phyloP scores from a whole-genome alignment of 2,329 filamentous ascomycete species.

The Periglandula ipomoeae region DNA sequence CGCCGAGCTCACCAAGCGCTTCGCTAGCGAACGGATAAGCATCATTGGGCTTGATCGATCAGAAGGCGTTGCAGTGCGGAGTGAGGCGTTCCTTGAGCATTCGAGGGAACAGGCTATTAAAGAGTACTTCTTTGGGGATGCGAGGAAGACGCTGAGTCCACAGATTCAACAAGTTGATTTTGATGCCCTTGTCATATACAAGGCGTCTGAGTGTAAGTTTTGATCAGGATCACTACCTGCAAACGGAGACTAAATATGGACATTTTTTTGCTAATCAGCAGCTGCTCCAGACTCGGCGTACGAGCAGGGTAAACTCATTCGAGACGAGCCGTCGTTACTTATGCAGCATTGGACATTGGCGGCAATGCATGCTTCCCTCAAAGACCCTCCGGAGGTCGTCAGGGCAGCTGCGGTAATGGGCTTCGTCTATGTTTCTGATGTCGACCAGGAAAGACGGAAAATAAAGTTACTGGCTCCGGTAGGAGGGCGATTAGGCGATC shows the following conservation, averaged over 20 bases:
- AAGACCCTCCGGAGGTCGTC: constrained; percentile 62
- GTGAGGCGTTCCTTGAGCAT: constrained; percentile 64
- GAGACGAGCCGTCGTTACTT: constrained; percentile 52
- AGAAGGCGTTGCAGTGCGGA: constrained; percentile 71
- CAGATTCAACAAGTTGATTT: constrained; percentile 81
- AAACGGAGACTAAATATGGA: too few relatives aligned
- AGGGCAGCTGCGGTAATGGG: constrained; percentile 80
- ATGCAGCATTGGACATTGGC: constrained; percentile 79
- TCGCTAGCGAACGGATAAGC: constrained; percentile 45
- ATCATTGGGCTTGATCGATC: constrained; percentile 77
- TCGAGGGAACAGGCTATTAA: constrained; percentile 69
- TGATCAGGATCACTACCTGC: neutral
- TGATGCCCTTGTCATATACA: constrained; percentile 64
- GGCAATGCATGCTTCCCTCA: constrained; percentile 66
- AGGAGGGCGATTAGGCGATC: constrained; percentile 67
- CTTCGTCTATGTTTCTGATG: constrained; percentile 85
- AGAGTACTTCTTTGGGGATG: constrained; percentile 89
- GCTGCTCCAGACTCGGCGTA: constrained; percentile 18
- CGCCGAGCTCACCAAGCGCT: constrained; percentile 63
- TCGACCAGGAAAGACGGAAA: constrained; percentile 75
- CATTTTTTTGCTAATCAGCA: neutral
- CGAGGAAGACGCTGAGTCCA: constrained; percentile 68
- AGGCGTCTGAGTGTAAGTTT: constrained; percentile 49
- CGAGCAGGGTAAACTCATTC: constrained; percentile 42
- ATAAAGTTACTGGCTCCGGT: constrained; percentile 77